Evolutionary conservation across 306 rosid genomes (phyloP).

Genomic region (Luffa acutangula): DNA sequence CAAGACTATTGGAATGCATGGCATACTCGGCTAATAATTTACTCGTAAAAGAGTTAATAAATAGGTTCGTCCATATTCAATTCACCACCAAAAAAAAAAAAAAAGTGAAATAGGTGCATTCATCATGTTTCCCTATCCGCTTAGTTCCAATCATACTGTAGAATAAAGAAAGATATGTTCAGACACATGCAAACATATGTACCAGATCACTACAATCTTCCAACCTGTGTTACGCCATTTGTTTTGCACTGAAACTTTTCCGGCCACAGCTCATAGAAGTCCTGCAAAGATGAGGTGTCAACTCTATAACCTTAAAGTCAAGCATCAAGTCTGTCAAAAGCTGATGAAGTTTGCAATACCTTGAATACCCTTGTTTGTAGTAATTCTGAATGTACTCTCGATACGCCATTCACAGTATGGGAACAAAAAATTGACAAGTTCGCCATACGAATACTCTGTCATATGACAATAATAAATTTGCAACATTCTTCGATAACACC

Average conservation of each 20-base stretch:
- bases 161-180: not conserved
- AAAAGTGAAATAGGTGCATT: not conserved
- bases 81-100: not conserved
- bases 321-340: not conserved
- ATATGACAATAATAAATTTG: constrained; percentile 10
- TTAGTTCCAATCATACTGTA: not conserved
- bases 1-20: not conserved
- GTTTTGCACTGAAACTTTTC: constrained; percentile 64
- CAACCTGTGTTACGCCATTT: constrained; percentile 74
- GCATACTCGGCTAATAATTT: not conserved
- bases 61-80: not conserved
- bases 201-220: not conserved
- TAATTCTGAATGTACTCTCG: constrained; percentile 45
- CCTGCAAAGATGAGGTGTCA: constrained; percentile 31
- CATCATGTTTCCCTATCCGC: not conserved
- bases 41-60: not conserved
- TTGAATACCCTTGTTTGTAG: constrained; percentile 43
- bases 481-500: not conserved
- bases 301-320: not conserved
- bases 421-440: constrained; percentile 53
- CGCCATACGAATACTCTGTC: constrained; percentile 60
- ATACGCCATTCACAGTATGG: constrained; percentile 63
- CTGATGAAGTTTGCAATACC: constrained; percentile 25
- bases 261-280: constrained; percentile 73
- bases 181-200: not conserved